These are phyloP conservation scores for Fusarium humuli DNA, from an alignment of 2,329 filamentous ascomycete species.

Conservation along the genomic window DNA sequence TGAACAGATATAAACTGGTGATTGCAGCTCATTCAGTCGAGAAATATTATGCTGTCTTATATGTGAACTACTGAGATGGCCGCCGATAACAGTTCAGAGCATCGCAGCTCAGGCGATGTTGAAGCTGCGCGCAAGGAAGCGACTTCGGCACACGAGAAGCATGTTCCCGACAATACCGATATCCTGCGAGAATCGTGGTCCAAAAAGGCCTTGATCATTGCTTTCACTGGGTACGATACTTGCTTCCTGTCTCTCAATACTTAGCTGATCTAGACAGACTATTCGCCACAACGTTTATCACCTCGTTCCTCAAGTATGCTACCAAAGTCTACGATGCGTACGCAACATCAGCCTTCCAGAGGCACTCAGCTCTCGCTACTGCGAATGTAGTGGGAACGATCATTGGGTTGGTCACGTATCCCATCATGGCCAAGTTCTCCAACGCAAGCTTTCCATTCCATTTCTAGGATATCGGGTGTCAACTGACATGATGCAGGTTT, in stretches of 20 bases:
- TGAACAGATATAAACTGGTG: not conserved
- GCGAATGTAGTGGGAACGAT: conserved; percentile 61
- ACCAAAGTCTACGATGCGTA: conserved; percentile 50
- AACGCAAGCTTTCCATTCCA: conserved; percentile 48
- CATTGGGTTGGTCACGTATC: conserved; percentile 65
- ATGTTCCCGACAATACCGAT: conserved; percentile 25
- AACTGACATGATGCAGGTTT: conserved; percentile 51
- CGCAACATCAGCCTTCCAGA: conserved; percentile 55
- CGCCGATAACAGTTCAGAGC: conserved; percentile 5
- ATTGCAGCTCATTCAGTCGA: not conserved
- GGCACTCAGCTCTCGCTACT: conserved; percentile 62
- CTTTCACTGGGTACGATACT: conserved; percentile 35
- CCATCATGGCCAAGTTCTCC: conserved; percentile 69
- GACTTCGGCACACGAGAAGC: not conserved
- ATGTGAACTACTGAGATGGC: conserved; percentile 5
- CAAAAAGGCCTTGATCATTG: conserved; percentile 39
- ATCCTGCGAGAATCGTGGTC: conserved; percentile 45
- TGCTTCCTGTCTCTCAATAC: rapidly evolving
- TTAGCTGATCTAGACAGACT: conserved; percentile 32
- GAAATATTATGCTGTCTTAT: rapidly evolving
- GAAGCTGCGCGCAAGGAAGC: conserved; percentile 18
- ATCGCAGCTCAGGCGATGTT: conserved; percentile 28
- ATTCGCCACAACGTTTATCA: conserved; percentile 49
- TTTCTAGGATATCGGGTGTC: rapidly evolving
- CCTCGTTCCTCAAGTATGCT: conserved; percentile 49